Base-by-base conservation (phyloP, 805 yeast genomes). In the Saccharomyces paradoxus region DNA sequence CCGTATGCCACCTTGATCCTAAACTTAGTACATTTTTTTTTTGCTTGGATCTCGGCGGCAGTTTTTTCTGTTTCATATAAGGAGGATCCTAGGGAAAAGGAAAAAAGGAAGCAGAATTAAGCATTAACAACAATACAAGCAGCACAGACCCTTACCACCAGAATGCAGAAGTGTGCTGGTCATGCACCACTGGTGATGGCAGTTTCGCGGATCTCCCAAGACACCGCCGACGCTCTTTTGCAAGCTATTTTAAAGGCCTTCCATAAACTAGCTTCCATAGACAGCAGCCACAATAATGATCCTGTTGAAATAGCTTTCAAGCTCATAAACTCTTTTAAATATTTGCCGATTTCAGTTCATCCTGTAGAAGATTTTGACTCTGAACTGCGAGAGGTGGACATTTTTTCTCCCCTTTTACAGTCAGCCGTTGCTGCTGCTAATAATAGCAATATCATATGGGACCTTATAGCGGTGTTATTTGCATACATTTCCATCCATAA, bases 401-500 rank as follows among this genome's bases (percentile, higher is more conserved):
- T 57, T 30, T 60, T 60, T 52, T 52, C 57, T 9, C 54, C 60
- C 13, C 53, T 58, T 37, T 21, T 37, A 8, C 44, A 37, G 24
- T 8, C 24, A 2, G 44, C 44, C 44, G 13, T 37, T 37, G 17
- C 24, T 8, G 24, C 44, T 37, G 44, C 54, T 37, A 31, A 52
- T 10, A 49, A 49, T n/a, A 12, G 56, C 17, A 46, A 49, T 32
- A n/a, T 49, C 9, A 56, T 51, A 29, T 48, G 52, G 50, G 60
- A 58, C 32, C n/a, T 60, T 22, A 56, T 60, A 10, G 63, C 65
- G 2, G 53, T 60, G 2, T 49, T 62, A 22, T 50, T 63, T 49
- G 66, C 66, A 7, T 62, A 58, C 50, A 65, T 62, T 41, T 60
- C 67, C 3, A 57, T 61, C 9, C 57, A 55, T 32, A 55, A 54